Evolutionary conservation across 2,329 filamentous ascomycete species (phyloP), one percentile per base, ranked within the genome.

Genomic region (Colletotrichum musicola): DNA sequence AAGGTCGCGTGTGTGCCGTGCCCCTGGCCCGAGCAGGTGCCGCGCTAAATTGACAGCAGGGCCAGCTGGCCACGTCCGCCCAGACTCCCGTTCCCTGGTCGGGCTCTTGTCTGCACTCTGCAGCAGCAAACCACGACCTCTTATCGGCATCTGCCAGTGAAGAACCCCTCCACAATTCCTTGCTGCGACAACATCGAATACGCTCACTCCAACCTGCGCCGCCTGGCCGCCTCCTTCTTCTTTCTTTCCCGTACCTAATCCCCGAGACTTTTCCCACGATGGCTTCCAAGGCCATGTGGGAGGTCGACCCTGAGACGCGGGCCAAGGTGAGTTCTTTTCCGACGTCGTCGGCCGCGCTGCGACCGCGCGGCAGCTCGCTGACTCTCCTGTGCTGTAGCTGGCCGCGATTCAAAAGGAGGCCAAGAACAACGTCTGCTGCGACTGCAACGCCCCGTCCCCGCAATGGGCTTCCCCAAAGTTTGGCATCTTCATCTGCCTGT

Each of bases 381-480:
- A 69, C n/a, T 49, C 49, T 66, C 22, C 69, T 16, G 70, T 44
- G 60, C 44, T 25, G 69, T 79, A 97, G 94, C 90, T 99, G 78
- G 90, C 94, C 72, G 90, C 93, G 71, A 94, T 98, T 74, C 95
- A 97, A 80, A 97, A 97, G 81, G 91, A 91, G 74, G 92, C 94
- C 74, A 90, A 91, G 74, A 99, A 99, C 82, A 94, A 93, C 78
- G 83, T 89, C 75, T 99, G 96, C 85, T 95, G 95, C 84, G 96
- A 99, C 83, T 99, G 96, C 86, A 91, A 91, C 78, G 95, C 96
- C 51, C 95, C 96, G 22, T 97, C 94, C 75, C 96, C 96, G 71
- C 96, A 99, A 92, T 99, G 96, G 96, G 95, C 96, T 74, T 87
- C 94, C 44, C 96, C 96, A 72, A 99, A 99, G 82, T 97, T 99